These are phyloP conservation scores for Paramecium pentaurelia DNA, from an alignment of 73 alveolate genomes.

Conservation along the genomic window DNA sequence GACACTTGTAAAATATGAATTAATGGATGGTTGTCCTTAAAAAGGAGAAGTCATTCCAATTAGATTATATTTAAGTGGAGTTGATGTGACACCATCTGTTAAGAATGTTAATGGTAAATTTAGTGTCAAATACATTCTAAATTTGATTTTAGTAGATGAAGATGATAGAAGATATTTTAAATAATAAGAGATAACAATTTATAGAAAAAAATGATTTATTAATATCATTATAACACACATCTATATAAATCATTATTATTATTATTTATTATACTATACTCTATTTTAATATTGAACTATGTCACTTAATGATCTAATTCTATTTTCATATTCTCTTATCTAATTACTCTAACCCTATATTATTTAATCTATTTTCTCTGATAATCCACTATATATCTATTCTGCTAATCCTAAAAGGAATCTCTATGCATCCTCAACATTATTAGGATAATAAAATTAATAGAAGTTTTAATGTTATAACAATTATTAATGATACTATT, in stretches of 20 bases:
- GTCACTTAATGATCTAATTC: slow-evolving; percentile 23
- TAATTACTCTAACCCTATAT: neutral
- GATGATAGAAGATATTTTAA: slow-evolving; percentile 91
- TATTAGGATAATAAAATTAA: neutral
- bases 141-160: slow-evolving; percentile 97
- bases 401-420: slow-evolving; percentile 4
- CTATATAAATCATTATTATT: neutral
- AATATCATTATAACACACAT: neutral
- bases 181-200: slow-evolving; percentile 54
- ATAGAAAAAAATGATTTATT: slow-evolving; percentile 48
- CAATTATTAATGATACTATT: neutral
- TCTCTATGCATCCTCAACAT: neutral
- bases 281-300: neutral
- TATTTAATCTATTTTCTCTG: neutral
- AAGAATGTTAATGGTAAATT: slow-evolving; percentile 84
- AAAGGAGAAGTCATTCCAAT: slow-evolving; percentile 98
- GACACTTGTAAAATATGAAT: slow-evolving; percentile 94
- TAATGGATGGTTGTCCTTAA: slow-evolving; percentile 98
- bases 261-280: no score
- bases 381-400: neutral
- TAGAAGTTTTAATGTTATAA: neutral
- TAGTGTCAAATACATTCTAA: slow-evolving; percentile 90
- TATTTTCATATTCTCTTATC: neutral
- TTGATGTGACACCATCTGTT: slow-evolving; percentile 99
- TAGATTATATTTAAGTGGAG: slow-evolving; percentile 94